Base-by-base conservation (phyloP, 176 grass and related monocot genomes). In the Cenchrus purpureus region DNA sequence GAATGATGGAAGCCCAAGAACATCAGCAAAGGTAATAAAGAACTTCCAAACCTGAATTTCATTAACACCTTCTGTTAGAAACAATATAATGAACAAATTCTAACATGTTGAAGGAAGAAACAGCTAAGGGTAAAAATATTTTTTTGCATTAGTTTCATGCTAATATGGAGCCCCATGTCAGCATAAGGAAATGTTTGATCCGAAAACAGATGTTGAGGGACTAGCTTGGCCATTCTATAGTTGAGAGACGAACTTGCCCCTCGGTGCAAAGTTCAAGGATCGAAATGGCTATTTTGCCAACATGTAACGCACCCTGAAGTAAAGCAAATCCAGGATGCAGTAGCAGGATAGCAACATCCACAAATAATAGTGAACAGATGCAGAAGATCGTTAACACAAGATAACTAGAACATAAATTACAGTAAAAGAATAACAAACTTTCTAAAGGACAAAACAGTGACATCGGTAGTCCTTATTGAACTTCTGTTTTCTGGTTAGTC, bases 1-100 rank as follows among this genome's bases (percentile, higher is more conserved):
- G 88, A 99, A 92, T 16, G 97, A 87, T 88, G 89, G 88, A 87
- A 99, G 88, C 45, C 90, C 93, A 82, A 99, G 90, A 37, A 96
- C 54, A 82, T 99, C 97, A 76, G 86, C 82, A 57, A 99, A 99
- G 58, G 97, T 99, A 73, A 96, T 86, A 74, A 96, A 94, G 71
- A 99, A 99, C 74, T 94, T 95, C 97, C 97, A 99, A 82, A 96
- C 97, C 97, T 99, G 84, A 82, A 79, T 78, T 71, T 59, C 69
- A 79, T 72, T 58, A 42, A 67, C 50, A 83, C 4, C 20, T 67
- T 74, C 53, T 65, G 12, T 87, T 79, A 81, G 68, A 77, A 83
- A 87, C 14, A 75, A 75, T 70, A 67, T 40, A 82, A 81, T 25
- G 17, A 63, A 67, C 58, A 75, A 66, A 32, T 34, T 86, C 7